Evolutionary conservation across 2,329 filamentous ascomycete species (phyloP).

Genomic region (Aureobasidium sp.): DNA sequence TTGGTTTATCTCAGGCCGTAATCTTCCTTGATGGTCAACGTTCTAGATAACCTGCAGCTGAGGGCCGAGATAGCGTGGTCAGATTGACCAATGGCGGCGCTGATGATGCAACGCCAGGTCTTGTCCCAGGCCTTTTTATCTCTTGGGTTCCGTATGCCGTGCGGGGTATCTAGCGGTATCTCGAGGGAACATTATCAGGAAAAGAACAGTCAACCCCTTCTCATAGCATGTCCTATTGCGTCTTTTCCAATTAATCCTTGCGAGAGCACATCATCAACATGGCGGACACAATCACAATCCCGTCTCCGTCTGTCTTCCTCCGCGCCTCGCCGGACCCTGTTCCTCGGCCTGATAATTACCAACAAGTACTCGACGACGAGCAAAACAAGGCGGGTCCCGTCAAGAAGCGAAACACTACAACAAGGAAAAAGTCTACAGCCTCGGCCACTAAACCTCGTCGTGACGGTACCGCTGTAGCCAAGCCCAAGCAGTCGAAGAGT

Average conservation of each 20-base stretch:
- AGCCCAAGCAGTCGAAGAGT: constrained; percentile 66
- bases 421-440: constrained; percentile 18
- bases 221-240: neutral
- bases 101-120: constrained; percentile 9
- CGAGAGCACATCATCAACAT: constrained; percentile 21
- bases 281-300: constrained; percentile 52
- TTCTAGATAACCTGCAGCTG: constrained; percentile 5
- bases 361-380: constrained; percentile 19
- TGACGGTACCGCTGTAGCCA: constrained; percentile 36
- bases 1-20: neutral
- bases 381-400: constrained; percentile 14
- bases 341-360: constrained; percentile 21
- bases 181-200: constrained; percentile 2
- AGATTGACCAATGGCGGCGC: constrained; percentile 5
- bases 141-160: neutral
- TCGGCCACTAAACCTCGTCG: constrained; percentile 17
- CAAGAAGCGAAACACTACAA: constrained; percentile 15
- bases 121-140: constrained; percentile 4
- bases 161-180: constrained; percentile 5
- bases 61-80: neutral
- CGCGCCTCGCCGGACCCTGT: constrained; percentile 24
- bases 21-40: neutral
- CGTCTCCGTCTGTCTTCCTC: constrained; percentile 49
- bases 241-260: neutral
- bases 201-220: constrained; percentile 3